A percentile compares a stretch with the other conserved stretches of the same genome.
Conservation (phyloP, 768 basidiomycete species). For the Lyophyllum decastes region DNA sequence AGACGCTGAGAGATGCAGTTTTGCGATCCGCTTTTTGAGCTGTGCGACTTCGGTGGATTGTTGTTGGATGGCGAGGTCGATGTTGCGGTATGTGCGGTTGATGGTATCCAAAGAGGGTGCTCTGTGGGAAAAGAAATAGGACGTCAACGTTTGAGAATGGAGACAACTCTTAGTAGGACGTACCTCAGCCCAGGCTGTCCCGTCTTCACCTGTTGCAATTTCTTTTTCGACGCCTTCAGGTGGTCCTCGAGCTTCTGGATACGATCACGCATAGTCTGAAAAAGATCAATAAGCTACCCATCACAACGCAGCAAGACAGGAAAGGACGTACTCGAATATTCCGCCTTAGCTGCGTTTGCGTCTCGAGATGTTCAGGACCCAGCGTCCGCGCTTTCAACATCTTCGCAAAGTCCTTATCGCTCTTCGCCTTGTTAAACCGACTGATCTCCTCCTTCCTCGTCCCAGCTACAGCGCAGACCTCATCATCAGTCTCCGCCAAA, state of each 20-base stretch:
- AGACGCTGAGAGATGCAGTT: constrained; percentile 28
- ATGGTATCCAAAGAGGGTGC: constrained; percentile 85
- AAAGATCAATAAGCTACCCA: background rate
- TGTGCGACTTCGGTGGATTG: constrained; percentile 55
- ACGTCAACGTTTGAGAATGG: background rate
- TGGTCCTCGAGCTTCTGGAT: constrained; percentile 80
- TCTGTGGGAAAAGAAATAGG: constrained; percentile 36
- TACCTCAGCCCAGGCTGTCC: constrained; percentile 68
- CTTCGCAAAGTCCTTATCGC: constrained; percentile 78
- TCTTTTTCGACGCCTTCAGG: constrained; percentile 69
- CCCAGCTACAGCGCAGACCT: constrained; percentile 49
- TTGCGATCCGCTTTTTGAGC: constrained; percentile 53
- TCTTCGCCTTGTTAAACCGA: constrained; percentile 76
- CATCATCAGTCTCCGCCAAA: background rate
- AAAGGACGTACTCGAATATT: constrained; percentile 59
- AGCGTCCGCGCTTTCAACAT: constrained; percentile 74
- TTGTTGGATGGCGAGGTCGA: constrained; percentile 70
- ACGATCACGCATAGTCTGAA: constrained; percentile 67
- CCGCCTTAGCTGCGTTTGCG: constrained; percentile 74
- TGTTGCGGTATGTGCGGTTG: constrained; percentile 82
- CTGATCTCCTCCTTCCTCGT: constrained; percentile 83
- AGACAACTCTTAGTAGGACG: constrained; percentile 19
- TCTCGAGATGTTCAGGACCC: constrained; percentile 88
- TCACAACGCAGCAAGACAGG: background rate
- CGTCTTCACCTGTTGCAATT: constrained; percentile 58